A percentile compares a stretch with the other conserved stretches of the same genome.
phyloP scores from a whole-genome alignment of 495 filamentous ascomycete species.

The Lepraria neglecta region DNA sequence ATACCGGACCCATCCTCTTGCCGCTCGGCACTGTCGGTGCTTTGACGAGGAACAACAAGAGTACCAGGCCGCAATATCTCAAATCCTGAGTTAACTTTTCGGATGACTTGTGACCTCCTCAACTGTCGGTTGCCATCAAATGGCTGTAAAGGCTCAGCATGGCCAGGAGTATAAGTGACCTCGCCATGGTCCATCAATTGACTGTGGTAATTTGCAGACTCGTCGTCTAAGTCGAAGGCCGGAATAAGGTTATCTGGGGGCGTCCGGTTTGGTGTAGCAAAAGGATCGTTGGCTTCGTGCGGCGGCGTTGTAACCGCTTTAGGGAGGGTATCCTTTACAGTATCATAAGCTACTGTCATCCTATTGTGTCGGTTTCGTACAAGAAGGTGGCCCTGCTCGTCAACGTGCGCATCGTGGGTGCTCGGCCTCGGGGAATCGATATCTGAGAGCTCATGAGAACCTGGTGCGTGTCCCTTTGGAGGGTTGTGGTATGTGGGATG shows the following conservation, averaged over 20 bases:
- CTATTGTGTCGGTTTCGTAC: conserved; percentile 30
- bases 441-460: conserved; percentile 10
- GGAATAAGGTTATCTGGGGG: conserved; percentile 6
- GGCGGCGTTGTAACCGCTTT: background rate
- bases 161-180: conserved; percentile 9
- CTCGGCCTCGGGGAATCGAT: conserved; percentile 35
- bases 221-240: conserved; percentile 9
- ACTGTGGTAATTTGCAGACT: conserved; percentile 11
- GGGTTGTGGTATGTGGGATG: conserved; percentile 11
- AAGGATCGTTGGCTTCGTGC: conserved; percentile 15
- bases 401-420: conserved; percentile 39
- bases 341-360: conserved; percentile 10
- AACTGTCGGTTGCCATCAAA: conserved; percentile 12
- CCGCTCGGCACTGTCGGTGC: conserved; percentile 14
- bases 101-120: conserved; percentile 28
- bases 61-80: conserved; percentile 55
- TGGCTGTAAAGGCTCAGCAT: conserved; percentile 11
- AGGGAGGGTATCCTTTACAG: conserved; percentile 7
- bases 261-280: conserved; percentile 18
- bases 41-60: conserved; percentile 12
- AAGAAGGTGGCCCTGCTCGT: conserved; percentile 43
- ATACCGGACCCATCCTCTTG: conserved; percentile 20
- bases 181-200: conserved; percentile 12
- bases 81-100: conserved; percentile 57
- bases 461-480: background rate